A percentile compares a stretch with the other conserved stretches of the same genome.
phyloP scores from a whole-genome alignment of 805 yeast genomes.

The Metschnikowia baotianmanensis region DNA sequence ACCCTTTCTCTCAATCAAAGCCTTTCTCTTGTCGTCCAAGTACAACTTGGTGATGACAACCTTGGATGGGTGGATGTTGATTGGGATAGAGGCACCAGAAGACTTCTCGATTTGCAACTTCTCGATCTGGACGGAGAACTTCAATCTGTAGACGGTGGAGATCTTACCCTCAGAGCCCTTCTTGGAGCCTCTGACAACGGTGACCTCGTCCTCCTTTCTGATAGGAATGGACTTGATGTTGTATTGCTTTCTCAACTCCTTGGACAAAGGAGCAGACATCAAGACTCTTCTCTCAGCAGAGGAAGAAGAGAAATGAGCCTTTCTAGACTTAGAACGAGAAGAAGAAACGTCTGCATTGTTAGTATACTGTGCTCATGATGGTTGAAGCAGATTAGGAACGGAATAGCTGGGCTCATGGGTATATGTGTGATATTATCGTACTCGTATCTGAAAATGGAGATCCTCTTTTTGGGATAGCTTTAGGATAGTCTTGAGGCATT shows the following conservation, averaged over 20 bases:
- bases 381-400: background rate
- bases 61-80: slow-evolving; percentile 98
- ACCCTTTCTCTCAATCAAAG: slow-evolving; percentile 95
- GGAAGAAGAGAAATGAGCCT: slow-evolving; percentile 99
- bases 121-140: slow-evolving; percentile 94
- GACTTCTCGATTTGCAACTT: slow-evolving; percentile 97
- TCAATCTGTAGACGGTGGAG: slow-evolving; percentile 97
- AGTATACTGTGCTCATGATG: slow-evolving; percentile 20
- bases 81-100: slow-evolving; percentile 95
- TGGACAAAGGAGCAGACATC: slow-evolving; percentile 98
- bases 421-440: no score
- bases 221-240: slow-evolving; percentile 93
- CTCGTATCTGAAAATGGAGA: no score
- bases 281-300: slow-evolving; percentile 91
- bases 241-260: slow-evolving; percentile 98
- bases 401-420: no score
- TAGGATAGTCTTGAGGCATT: no score
- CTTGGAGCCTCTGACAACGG: slow-evolving; percentile 97
- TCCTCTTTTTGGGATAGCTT: no score
- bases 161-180: slow-evolving; percentile 99
- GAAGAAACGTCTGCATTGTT: slow-evolving; percentile 86
- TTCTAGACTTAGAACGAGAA: slow-evolving; percentile 99
- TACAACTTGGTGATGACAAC: slow-evolving; percentile 97
- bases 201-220: slow-evolving; percentile 96
- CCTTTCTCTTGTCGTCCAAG: slow-evolving; percentile 99